Evolutionary conservation across 2,329 filamentous ascomycete species (phyloP), one percentile per base, ranked within the genome.

Genomic region (Pochonia chlamydosporia): DNA sequence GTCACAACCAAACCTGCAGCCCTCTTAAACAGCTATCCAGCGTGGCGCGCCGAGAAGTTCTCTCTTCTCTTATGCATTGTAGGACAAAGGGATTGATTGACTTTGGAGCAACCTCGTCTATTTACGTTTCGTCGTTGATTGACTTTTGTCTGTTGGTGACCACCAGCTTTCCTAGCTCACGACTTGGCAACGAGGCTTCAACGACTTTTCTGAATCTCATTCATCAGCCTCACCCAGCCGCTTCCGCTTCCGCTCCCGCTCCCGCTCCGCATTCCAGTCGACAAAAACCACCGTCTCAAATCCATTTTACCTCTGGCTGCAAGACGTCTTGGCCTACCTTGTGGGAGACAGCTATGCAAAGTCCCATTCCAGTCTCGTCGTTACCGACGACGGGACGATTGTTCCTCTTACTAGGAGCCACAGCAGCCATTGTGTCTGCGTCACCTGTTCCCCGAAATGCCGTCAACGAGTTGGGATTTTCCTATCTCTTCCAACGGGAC

Each of bases 371-470:
- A 28, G n/a, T 24, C 31, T 43, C 48, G 42, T 46, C 52, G 20
- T 43, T 41, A n/a, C 33, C 47, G 30, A 43, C 50, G 36, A 33
- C 30, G 36, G 50, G 41, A 20, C 40, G 25, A 24, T 46, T 72
- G 51, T 56, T 75, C 51, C 59, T 74, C 52, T 58, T 74, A 54
- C 58, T 64, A 23, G 60, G 60, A 50, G 59, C 53, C 56, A 63
- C 55, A 50, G 58, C 58, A 57, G 61, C 53, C 26, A 51, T 57
- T 51, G 56, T 60, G 43, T 76, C 37, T 25, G 47, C 77, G 16
- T 61, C 64, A 21, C 78, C 79, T 0, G 75, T 70, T 48, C 76
- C 76, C 36, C 70, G 67, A 57, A 73, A 79, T 54, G 65, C 68
- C 49, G 59, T 76, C 25, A 70, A 74, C 56, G 72, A 73, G 56